Evolutionary conservation across 177 flowering plant genomes (phyloP).

Genomic region (Vitis hybrid): DNA sequence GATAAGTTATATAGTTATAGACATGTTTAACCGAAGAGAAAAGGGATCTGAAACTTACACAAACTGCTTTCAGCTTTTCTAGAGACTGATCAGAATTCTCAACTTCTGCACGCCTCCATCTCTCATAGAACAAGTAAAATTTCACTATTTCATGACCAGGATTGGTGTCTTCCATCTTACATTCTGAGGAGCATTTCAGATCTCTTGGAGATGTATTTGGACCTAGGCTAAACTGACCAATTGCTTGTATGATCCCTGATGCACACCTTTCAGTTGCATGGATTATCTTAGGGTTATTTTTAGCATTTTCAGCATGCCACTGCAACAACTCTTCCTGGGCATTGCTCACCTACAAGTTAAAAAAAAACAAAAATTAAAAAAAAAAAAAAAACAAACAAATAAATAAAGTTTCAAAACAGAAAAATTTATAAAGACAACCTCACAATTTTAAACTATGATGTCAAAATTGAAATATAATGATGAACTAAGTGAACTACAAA

Average conservation of each 20-base stretch:
- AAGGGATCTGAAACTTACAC: constrained; percentile 35
- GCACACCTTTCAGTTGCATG: constrained; percentile 97
- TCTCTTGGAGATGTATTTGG: constrained; percentile 77
- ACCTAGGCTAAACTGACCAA: constrained; percentile 86
- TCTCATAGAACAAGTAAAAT: constrained; percentile 73
- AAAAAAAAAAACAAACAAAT: neutral
- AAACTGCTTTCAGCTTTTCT: constrained; percentile 37
- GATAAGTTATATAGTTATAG: neutral
- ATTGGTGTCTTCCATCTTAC: constrained; percentile 37
- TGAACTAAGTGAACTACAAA: constrained; percentile 31
- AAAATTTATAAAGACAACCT: neutral
- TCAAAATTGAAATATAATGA: neutral
- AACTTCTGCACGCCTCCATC: constrained; percentile 67
- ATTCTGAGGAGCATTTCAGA: constrained; percentile 36
- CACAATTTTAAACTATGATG: neutral
- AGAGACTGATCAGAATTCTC: constrained; percentile 40
- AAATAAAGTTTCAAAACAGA: neutral
- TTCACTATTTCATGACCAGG: constrained; percentile 80
- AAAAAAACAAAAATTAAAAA: neutral
- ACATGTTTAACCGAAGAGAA: neutral
- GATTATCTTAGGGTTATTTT: constrained; percentile 75
- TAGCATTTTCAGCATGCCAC: constrained; percentile 93
- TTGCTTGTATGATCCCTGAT: constrained; percentile 88
- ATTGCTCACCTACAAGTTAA: constrained; percentile 73
- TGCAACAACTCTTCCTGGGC: constrained; percentile 94